phyloP scores from a whole-genome alignment of 306 rosid species.

The Delonix regia region DNA sequence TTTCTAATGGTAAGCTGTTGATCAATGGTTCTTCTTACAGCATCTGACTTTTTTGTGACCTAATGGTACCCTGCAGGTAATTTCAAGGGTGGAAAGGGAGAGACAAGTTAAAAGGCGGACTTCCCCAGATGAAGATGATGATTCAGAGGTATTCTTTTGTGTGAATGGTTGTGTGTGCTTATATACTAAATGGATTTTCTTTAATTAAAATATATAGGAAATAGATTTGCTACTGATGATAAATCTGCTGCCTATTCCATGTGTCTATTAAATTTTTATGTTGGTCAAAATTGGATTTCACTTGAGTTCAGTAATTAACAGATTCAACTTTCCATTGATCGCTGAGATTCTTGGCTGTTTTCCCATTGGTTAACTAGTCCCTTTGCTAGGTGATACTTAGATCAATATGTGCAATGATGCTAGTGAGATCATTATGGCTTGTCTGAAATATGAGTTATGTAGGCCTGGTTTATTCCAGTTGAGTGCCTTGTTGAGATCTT shows the following conservation, averaged over 20 bases:
- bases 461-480: not conserved
- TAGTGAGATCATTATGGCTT: not conserved
- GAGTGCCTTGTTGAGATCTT: not conserved
- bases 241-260: conserved; percentile 4
- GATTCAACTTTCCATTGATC: conserved; percentile 18
- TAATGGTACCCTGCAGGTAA: conserved; percentile 56
- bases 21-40: conserved; percentile 38
- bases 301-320: conserved; percentile 3
- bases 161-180: conserved; percentile 9
- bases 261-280: conserved; percentile 20
- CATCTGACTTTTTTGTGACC: conserved; percentile 41
- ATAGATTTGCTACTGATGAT: conserved; percentile 26
- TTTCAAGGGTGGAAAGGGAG: conserved; percentile 52
- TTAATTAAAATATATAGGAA: not conserved
- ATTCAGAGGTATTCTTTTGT: conserved; percentile 69
- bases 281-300: not conserved
- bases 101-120: conserved; percentile 69
- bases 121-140: conserved; percentile 57
- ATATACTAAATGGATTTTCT: conserved; percentile 4
- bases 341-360: conserved; percentile 22
- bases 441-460: conserved; percentile 6
- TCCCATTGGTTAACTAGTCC: conserved; percentile 8
- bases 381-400: conserved; percentile 12
- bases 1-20: conserved; percentile 37
- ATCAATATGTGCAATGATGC: conserved; percentile 9